These are phyloP conservation scores for Sistotremastrum niveocremeum DNA, from an alignment of 768 basidiomycete genomes.

Conservation along the genomic window DNA sequence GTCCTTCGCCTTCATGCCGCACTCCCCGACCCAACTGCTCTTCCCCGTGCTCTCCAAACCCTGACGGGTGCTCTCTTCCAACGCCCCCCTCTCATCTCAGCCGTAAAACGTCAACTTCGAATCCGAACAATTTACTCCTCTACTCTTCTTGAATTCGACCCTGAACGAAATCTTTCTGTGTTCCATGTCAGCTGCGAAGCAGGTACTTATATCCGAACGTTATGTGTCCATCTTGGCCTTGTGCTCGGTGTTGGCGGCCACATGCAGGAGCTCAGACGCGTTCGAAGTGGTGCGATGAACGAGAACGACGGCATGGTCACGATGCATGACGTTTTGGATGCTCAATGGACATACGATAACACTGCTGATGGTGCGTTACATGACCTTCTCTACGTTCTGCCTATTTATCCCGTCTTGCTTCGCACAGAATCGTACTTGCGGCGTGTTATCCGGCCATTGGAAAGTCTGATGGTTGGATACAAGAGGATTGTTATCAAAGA, in stretches of 20 bases:
- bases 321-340: conserved; percentile 99
- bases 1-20: conserved; percentile 84
- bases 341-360: conserved; percentile 97
- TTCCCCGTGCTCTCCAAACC: conserved; percentile 91
- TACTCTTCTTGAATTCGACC: conserved; percentile 91
- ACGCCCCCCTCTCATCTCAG: conserved; percentile 95
- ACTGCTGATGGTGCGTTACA: conserved; percentile 69
- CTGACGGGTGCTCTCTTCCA: conserved; percentile 97
- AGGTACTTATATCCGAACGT: conserved; percentile 89
- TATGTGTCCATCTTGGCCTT: conserved; percentile 94
- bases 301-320: conserved; percentile 98
- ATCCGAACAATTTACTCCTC: conserved; percentile 96
- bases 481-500: conserved; percentile 99
- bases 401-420: background rate
- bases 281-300: conserved; percentile 89
- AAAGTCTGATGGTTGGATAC: conserved; percentile 88
- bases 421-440: conserved; percentile 87
- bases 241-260: conserved; percentile 96
- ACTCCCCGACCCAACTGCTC: conserved; percentile 67
- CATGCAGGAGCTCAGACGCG: conserved; percentile 96
- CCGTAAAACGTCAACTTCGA: conserved; percentile 95
- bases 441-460: conserved; percentile 86
- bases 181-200: conserved; percentile 99
- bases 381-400: conserved; percentile 11
- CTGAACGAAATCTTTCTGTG: conserved; percentile 89